Base-by-base conservation (phyloP, 768 basidiomycete genomes). In the Mycena leptocephala region DNA sequence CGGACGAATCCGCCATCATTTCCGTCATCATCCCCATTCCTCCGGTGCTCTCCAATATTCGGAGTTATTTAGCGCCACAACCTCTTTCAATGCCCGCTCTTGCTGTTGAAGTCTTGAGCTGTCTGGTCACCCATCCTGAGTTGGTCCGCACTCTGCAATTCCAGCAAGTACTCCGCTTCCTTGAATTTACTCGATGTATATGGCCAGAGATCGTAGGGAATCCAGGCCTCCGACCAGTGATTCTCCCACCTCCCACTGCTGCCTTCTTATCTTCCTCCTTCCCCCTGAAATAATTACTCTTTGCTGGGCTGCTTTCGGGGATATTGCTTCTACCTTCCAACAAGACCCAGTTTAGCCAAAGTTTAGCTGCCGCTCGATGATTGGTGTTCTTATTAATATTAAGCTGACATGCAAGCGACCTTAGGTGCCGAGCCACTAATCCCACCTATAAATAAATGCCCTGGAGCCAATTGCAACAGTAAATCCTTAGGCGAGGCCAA, bases 121-220 rank as follows among this genome's bases (percentile, higher is more conserved):
- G 66, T 22, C 24, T 68, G 33, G 18, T 68, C 7, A 53, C 66
- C 22, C 66, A 68, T n/a, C 24, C 48, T 13, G 18, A 22, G 13
- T 32, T 68, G 24, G 66, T 35, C 20, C 9, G 11, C 13, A 55
- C 6, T 16, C 26, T 68, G 22, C 48, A 68, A 26, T 68, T 68
- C 51, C 24, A 28, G 5, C 66, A 68, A n/a, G 35, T 68, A 5
- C 51, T 37, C 39, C 33, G 33, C 18, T 68, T 68, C 26, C 66
- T 68, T 20, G 66, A 56, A 26, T 55, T 68, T 11, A 35, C 66
- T 20, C 24, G 53, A 2, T 30, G 53, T 4, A 68, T 68, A n/a
- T 68, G 66, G 66, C 66, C 66, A n/a, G 66, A 68, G n/a, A 68
- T 68, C 16, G 53, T 68, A 1, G 53, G 66, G 2, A 35, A 37